Evolutionary conservation across 164 flowering plant genomes (phyloP).

Genomic region (Liquidambar formosana): DNA sequence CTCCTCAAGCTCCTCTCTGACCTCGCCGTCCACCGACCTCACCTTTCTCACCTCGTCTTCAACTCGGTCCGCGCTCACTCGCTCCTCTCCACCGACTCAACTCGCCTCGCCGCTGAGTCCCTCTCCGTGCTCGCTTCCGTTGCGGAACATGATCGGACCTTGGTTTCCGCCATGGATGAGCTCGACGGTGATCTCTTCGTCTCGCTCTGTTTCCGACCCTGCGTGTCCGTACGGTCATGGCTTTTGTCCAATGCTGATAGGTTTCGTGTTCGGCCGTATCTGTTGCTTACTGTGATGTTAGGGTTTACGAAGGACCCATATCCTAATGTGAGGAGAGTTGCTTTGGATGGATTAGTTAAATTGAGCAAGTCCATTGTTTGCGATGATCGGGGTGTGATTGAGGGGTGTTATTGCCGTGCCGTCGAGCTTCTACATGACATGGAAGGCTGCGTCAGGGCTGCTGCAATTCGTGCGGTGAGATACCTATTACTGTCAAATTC

Average conservation of each 20-base stretch:
- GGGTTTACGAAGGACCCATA: conserved; percentile 78
- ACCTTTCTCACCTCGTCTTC: conserved; percentile 29
- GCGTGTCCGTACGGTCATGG: conserved; percentile 50
- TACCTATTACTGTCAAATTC: neutral
- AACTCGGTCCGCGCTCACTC: conserved; percentile 26
- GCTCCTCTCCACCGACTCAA: conserved; percentile 21
- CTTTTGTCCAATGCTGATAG: conserved; percentile 40
- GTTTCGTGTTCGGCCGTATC: conserved; percentile 31
- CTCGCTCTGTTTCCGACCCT: conserved; percentile 38
- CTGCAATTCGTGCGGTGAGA: conserved; percentile 61
- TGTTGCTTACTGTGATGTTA: conserved; percentile 50
- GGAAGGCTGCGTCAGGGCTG: conserved; percentile 57
- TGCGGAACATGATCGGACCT: conserved; percentile 14
- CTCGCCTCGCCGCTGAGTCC: conserved; percentile 34
- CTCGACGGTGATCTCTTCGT: conserved; percentile 38
- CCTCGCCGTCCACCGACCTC: conserved; percentile 32
- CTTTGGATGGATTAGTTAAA: conserved; percentile 60
- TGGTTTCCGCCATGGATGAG: conserved; percentile 7
- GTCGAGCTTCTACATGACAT: conserved; percentile 61
- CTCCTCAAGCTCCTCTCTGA: conserved; percentile 48
- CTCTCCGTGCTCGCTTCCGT: conserved; percentile 39
- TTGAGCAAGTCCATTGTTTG: conserved; percentile 28
- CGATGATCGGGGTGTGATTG: conserved; percentile 35
- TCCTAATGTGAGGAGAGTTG: conserved; percentile 62
- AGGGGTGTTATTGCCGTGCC: conserved; percentile 66